A percentile compares a stretch with the other conserved stretches of the same genome.
Evolutionary conservation across 1,139 yeast species (phyloP).

Genomic region (Suhomyces choctaworum): DNA sequence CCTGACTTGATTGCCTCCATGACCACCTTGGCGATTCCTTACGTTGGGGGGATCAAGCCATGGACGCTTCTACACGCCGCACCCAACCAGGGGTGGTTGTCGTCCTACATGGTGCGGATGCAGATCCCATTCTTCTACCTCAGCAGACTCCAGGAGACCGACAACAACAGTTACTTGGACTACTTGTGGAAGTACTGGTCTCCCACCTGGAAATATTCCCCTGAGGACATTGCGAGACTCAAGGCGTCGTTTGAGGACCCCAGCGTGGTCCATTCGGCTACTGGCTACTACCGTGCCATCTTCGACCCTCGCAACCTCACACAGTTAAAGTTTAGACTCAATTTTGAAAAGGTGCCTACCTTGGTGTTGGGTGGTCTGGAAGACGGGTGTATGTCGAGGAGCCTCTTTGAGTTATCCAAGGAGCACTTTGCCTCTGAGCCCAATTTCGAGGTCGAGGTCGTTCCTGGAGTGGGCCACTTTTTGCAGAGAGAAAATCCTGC

Average conservation of each 20-base stretch:
- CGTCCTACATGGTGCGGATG: conserved; percentile 46
- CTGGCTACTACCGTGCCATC: conserved; percentile 44
- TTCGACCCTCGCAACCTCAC: conserved; percentile 25
- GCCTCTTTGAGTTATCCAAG: conserved; percentile 30
- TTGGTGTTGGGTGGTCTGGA: conserved; percentile 38
- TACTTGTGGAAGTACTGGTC: conserved; percentile 44
- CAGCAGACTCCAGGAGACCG: conserved; percentile 21
- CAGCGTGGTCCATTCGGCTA: conserved; percentile 38
- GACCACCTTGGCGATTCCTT: conserved; percentile 45
- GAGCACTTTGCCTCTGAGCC: conserved; percentile 21
- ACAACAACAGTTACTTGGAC: conserved; percentile 30
- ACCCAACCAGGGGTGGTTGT: conserved; percentile 39
- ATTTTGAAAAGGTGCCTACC: conserved; percentile 43
- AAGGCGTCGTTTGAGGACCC: conserved; percentile 28
- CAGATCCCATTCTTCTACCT: conserved; percentile 31
- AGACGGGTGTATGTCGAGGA: conserved; percentile 43
- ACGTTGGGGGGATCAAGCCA: conserved; percentile 27
- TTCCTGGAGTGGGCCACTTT: conserved; percentile 42
- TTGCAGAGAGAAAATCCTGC: conserved; percentile 44
- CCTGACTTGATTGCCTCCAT: conserved; percentile 40
- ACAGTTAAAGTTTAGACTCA: conserved; percentile 31
- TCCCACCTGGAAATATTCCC: conserved; percentile 37
- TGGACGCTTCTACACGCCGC: conserved; percentile 32
- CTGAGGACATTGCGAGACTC: conserved; percentile 31
- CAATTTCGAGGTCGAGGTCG: conserved; percentile 31